Evolutionary conservation across 306 rosid species (phyloP).

Genomic region (Macrotyloma uniflorum): DNA sequence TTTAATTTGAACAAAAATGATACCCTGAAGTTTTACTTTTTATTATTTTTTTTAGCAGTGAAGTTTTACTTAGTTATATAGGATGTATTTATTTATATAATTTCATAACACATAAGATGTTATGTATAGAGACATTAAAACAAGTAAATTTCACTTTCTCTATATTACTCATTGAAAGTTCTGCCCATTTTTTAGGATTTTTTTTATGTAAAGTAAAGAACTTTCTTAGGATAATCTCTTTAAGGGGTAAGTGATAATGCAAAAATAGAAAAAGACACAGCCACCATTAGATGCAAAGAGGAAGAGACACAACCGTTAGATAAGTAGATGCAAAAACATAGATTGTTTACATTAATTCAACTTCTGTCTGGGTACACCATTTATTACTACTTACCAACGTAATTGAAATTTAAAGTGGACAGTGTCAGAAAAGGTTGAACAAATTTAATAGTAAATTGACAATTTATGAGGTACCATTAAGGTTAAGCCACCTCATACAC

Average conservation of each 20-base stretch:
- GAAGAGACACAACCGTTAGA: neutral
- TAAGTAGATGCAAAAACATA: neutral
- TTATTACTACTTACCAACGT: slow-evolving; percentile 5
- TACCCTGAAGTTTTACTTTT: too few relatives aligned
- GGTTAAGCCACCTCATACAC: neutral
- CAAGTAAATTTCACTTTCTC: too few relatives aligned
- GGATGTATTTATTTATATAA: too few relatives aligned
- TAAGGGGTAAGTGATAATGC: neutral
- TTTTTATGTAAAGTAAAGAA: too few relatives aligned
- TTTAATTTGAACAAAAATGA: too few relatives aligned
- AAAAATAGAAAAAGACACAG: neutral
- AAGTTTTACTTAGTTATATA: too few relatives aligned
- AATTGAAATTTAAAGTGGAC: neutral
- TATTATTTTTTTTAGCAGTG: too few relatives aligned
- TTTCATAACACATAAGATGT: too few relatives aligned
- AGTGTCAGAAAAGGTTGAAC: neutral
- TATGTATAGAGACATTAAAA: too few relatives aligned
- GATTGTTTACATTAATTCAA: neutral
- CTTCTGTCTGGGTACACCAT: neutral
- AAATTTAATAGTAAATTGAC: neutral
- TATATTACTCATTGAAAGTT: too few relatives aligned
- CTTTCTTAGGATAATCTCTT: neutral
- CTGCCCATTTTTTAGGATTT: too few relatives aligned
- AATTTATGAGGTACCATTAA: neutral
- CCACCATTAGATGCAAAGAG: neutral